Evolutionary conservation across 768 basidiomycete genomes (phyloP), one percentile per base, ranked within the genome.

Genomic region (Russula compacta): DNA sequence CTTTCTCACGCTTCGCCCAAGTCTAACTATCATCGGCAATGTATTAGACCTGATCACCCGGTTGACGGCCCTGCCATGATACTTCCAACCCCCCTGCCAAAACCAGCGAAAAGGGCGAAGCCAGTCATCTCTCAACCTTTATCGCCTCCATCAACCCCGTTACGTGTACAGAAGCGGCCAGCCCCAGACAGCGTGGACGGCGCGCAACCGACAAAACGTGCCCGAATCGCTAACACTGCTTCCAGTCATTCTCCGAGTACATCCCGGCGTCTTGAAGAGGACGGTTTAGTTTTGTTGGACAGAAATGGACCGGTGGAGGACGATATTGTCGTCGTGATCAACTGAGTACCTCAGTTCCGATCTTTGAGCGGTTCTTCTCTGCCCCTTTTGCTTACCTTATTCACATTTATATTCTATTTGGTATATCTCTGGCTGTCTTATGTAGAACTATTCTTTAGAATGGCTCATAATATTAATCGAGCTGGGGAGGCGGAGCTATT

Each of bases 221-320:
- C 74, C 2, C 78, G 70, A n/a, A 73, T 74, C 6, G 69, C 66
- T 21, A 58, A 63, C n/a, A 51, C 62, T 52, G 46, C 32, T 38
- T 58, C 69, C 58, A 56, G 70, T 9, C 10, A 32, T 62, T 84
- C 83, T 66, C 85, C 85, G 15, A 85, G 80, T 67, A 87, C 89
- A 74, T 82, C 79, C 67, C 72, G 81, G 59, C 72, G 75, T 64
- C 69, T 91, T 58, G 89, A 92, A 50, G 83, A 86, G 67, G 89
- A 92, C 58, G 90, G 89, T 9, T 67, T 92, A 48, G 70, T 92
- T 38, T 64, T 89, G 66, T 71, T 92, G 70, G 87, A 88, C 36
- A 74, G 75, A 38, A 75, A 81, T 59, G 84, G 84, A 64, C 67
- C 71, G 66, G 69, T 84, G 35, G 78, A 77, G 38, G 83, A 75